Evolutionary conservation across 1,284 basidiomycete species (phyloP).

Genomic region (Fomitopsis schrenkii): DNA sequence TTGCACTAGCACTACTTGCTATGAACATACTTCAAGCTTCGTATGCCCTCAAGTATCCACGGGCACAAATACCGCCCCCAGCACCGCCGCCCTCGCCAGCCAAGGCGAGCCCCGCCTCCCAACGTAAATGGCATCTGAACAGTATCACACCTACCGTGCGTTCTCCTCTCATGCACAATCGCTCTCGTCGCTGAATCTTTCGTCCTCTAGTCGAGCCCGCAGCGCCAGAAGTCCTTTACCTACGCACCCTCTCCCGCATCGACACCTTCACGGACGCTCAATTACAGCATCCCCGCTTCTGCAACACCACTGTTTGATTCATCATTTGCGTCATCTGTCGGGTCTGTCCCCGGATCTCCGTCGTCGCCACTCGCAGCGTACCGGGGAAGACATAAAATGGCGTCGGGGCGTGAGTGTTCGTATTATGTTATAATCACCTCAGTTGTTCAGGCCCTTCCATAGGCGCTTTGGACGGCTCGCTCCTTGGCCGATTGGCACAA

Average conservation of each 20-base stretch:
- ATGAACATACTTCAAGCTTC: conserved; percentile 50
- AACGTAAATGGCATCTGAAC: conserved; percentile 33
- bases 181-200: not conserved
- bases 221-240: conserved; percentile 50
- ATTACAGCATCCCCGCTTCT: conserved; percentile 18
- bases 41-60: conserved; percentile 52
- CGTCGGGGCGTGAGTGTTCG: conserved; percentile 17
- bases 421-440: not conserved
- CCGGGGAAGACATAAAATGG: conserved; percentile 16
- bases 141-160: conserved; percentile 46
- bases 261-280: conserved; percentile 40
- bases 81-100: conserved; percentile 34
- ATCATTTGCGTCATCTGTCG: conserved; percentile 17
- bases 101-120: conserved; percentile 32
- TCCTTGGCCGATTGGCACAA: conserved; percentile 18
- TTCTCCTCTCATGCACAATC: not conserved
- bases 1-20: conserved; percentile 34
- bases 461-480: conserved; percentile 22
- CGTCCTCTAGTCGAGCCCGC: conserved; percentile 41
- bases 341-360: conserved; percentile 14
- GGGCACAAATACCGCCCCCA: conserved; percentile 31
- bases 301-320: conserved; percentile 13
- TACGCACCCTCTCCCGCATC: conserved; percentile 49
- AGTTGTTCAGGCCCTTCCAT: not conserved
- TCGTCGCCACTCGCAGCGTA: conserved; percentile 21